Base-by-base conservation (phyloP, 257 asterid genomes). In the Gentiana macrophylla region DNA sequence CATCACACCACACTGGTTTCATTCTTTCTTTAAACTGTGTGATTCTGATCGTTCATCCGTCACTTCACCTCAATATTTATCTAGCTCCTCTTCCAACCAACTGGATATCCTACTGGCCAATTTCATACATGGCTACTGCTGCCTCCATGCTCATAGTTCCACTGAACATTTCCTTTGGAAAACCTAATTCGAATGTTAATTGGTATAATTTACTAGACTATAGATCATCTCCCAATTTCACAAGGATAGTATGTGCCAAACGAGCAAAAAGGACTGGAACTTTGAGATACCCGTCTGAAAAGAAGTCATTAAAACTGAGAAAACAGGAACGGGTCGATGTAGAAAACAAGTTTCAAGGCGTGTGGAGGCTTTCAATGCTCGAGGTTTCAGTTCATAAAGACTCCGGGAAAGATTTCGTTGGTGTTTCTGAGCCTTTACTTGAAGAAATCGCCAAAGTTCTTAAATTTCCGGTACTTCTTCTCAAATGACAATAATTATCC, bases 221-320 rank as follows among this genome's bases (percentile, higher is more conserved):
- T 44, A 36, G 41, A n/a, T 53, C 47, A 7, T 60, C 71, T 46
- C 62, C 74, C 33, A 81, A 56, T 37, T 37, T 47, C 33, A 38
- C 71, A 49, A 51, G n/a, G 12, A 61, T 80, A 54, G 59, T 52
- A 57, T 79, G 94, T 60, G 89, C 87, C 6, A 71, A 67, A 73
- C 80, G 63, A 71, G 71, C 81, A 55, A 84, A 75, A 77, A 81
- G 98, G 71, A 84, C 81, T 1, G 97, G 97, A 10, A 91, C 79
- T 68, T 71, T 72, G 70, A 87, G 92, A 78, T 91, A 91, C 72
- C 98, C 97, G 62, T 91, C 98, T 0, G 98, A 91, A 94, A 91
- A 78, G 70, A 91, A 72, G 88, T 87, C 76, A 93, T 50, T 75
- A 32, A 84, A 63, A 54, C 79, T 33, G 33, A 78, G 66, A 52